A percentile compares a stretch with the other conserved stretches of the same genome.
phyloP scores from a whole-genome alignment of 192 early-diverging fungal genomes.

The Thoreauomyces humboldtii region DNA sequence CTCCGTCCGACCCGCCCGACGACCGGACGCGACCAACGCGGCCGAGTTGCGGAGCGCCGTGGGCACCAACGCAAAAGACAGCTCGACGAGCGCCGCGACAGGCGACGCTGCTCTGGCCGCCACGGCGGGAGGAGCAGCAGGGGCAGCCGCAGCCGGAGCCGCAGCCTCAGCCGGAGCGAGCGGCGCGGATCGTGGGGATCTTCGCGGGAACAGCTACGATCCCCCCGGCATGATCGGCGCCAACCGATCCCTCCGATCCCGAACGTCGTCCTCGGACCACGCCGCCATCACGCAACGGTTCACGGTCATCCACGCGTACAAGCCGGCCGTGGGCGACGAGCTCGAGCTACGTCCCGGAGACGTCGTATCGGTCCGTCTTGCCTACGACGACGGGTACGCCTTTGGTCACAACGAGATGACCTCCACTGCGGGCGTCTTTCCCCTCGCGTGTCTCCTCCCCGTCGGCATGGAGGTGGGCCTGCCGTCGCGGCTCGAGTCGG shows the following conservation, averaged over 20 bases:
- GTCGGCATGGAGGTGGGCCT: conserved; percentile 30
- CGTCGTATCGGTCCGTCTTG: conserved; percentile 20
- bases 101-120: too few species aligned
- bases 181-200: not conserved
- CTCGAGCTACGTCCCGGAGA: conserved; percentile 20
- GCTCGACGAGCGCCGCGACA: too few species aligned
- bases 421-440: conserved; percentile 22
- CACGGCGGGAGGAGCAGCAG: too few species aligned
- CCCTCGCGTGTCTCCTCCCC: conserved; percentile 30
- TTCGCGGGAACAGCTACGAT: not conserved
- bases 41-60: conserved; percentile 8
- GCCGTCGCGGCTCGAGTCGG: conserved; percentile 25
- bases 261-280: conserved; percentile 9
- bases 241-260: not conserved
- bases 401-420: conserved; percentile 22
- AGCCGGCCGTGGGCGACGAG: conserved; percentile 24
- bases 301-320: conserved; percentile 30
- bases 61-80: not conserved
- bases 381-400: conserved; percentile 34
- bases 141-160: not conserved
- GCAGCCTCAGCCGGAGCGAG: not conserved
- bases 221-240: not conserved
- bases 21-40: conserved; percentile 13
- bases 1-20: conserved; percentile 16
- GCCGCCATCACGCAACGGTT: conserved; percentile 5